Evolutionary conservation across 257 asterid species (phyloP).

Genomic region (Linaria vulgaris): DNA sequence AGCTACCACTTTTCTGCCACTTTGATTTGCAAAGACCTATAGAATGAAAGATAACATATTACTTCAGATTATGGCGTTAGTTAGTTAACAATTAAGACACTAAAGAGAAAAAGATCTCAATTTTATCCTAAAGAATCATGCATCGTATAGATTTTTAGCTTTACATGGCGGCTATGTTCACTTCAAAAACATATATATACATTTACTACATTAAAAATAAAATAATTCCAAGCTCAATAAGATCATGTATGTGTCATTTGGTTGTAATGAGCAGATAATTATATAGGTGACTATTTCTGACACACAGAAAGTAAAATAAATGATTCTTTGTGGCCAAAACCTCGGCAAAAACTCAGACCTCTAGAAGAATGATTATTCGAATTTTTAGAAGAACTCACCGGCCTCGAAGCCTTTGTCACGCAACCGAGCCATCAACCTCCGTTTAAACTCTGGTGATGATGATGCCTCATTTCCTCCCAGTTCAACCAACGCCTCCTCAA

Average conservation of each 20-base stretch:
- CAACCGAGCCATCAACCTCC: constrained; percentile 34
- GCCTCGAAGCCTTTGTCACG: constrained; percentile 45
- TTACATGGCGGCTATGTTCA: background rate
- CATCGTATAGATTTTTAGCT: no score
- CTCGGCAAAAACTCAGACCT: no score
- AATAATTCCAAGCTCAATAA: background rate
- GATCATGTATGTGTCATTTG: no score
- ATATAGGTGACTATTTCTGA: no score
- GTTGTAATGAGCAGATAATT: no score
- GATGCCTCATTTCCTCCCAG: constrained; percentile 13
- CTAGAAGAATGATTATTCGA: no score
- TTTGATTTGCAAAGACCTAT: constrained; percentile 77
- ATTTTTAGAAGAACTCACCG: constrained; percentile 30
- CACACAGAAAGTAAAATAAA: no score
- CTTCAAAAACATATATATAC: background rate
- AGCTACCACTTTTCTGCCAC: constrained; percentile 50
- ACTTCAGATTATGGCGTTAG: background rate
- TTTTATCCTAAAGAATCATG: no score
- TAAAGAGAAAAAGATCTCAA: no score
- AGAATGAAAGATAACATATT: background rate
- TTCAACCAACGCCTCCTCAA: constrained; percentile 26
- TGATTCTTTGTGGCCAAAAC: no score
- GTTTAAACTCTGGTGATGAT: constrained; percentile 35
- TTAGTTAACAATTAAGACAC: no score
- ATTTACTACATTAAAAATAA: background rate